phyloP scores from a whole-genome alignment of 2,329 filamentous ascomycete genomes.

The Epichloe gansuensis region DNA sequence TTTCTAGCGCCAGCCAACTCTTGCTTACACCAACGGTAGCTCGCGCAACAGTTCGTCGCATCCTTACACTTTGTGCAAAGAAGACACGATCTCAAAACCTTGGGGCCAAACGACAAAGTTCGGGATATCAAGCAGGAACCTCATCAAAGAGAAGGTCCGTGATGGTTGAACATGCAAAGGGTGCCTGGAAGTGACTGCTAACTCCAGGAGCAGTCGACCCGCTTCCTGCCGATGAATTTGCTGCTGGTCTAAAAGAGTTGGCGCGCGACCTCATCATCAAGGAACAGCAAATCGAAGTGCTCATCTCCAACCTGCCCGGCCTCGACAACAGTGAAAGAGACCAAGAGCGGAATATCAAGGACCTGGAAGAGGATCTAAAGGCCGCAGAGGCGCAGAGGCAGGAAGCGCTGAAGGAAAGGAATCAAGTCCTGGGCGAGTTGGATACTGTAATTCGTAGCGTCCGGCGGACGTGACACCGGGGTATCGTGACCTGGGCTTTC shows the following conservation, averaged over 20 bases:
- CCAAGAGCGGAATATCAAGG: constrained; percentile 54
- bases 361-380: constrained; percentile 52
- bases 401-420: constrained; percentile 50
- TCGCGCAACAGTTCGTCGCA: constrained; percentile 56
- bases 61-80: constrained; percentile 52
- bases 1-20: background rate
- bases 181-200: constrained; percentile 1
- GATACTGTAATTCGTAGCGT: constrained; percentile 49
- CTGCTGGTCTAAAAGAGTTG: constrained; percentile 56
- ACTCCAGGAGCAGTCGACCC: constrained; percentile 37
- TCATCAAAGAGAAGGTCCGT: constrained; percentile 36
- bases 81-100: constrained; percentile 52
- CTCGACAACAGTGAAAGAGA: constrained; percentile 67
- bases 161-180: background rate
- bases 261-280: constrained; percentile 66
- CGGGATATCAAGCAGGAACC: constrained; percentile 43
- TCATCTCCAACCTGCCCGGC: constrained; percentile 64
- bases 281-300: constrained; percentile 68
- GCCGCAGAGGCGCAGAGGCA: constrained; percentile 48
- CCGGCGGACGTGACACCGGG: constrained; percentile 36
- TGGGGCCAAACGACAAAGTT: constrained; percentile 45
- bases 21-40: constrained; percentile 26
- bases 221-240: constrained; percentile 50
- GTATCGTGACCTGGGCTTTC: background rate
- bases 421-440: constrained; percentile 45